Evolutionary conservation across 2,329 filamentous ascomycete species (phyloP), one percentile per base, ranked within the genome.

Genomic region (Neopestalotiopsis rosae): DNA sequence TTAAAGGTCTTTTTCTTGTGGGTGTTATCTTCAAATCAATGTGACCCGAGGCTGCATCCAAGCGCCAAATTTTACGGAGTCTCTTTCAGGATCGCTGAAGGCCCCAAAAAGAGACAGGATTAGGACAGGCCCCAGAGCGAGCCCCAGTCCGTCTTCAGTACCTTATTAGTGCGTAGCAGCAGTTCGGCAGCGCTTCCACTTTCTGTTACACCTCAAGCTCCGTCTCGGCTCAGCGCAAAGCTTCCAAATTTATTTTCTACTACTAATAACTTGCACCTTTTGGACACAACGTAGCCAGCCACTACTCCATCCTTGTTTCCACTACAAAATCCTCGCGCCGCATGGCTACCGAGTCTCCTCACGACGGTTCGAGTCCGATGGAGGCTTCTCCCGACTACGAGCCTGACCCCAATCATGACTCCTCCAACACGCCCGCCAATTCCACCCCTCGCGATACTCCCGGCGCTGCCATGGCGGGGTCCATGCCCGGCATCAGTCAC

Each of bases 401-500:
- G 28, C 63, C 42, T 24, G 49, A 66, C 63, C 42, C 28, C 28
- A 30, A 56, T 14, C 42, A 45, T 28, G 62, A 66, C 42, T 66
- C 63, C 9, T 32, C 49, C 20, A 66, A 66, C 63, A 66, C 63
- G 17, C 63, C 63, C 30, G 24, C 49, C 28, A 66, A 66, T 57
- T 56, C 42, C n/a, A 64, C 61, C 14, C 63, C 45, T 66, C 63
- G 63, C 24, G 63, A 66, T 57, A n/a, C 32, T n/a, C 14, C 34
- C 30, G 24, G 14, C n/a, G 42, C 62, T 14, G 14, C 34, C 30
- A 24, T 38, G 28, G 61, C 61, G 38, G 61, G 61, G 38, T 45
- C 61, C 20, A 20, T 32, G n/a, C 61, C 61, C 61, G 65, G 65
- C 30, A 61, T 67, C 20, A 67, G 65, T n/a, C 56, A 75, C 64